A percentile compares a stretch with the other conserved stretches of the same genome.
Evolutionary conservation across 2,329 filamentous ascomycete species (phyloP).

Genomic region (Penicillium sp.): DNA sequence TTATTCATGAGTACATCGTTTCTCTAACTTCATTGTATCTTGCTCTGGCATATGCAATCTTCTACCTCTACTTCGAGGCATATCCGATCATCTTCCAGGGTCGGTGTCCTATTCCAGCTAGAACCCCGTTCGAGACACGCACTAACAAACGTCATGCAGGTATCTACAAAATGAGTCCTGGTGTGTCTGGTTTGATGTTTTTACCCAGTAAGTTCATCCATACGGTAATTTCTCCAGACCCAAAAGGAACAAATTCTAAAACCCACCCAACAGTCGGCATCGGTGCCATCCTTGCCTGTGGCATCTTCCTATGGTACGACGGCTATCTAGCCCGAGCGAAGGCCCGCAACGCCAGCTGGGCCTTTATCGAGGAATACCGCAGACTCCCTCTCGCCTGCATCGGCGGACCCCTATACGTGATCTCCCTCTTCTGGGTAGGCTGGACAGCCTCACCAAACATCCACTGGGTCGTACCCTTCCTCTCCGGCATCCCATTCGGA

Average conservation of each 20-base stretch:
- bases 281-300: constrained; percentile 59
- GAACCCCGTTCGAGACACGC: constrained; percentile 45
- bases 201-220: constrained; percentile 29
- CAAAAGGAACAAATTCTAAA: neutral
- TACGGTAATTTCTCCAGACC: no score
- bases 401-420: constrained; percentile 59
- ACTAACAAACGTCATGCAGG: constrained; percentile 45
- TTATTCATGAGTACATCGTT: constrained; percentile 68
- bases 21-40: constrained; percentile 67
- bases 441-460: constrained; percentile 32
- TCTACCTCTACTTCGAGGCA: constrained; percentile 73
- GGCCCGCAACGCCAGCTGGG: constrained; percentile 27
- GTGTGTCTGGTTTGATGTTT: constrained; percentile 35
- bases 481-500: constrained; percentile 63
- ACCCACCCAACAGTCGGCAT: constrained; percentile 48
- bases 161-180: constrained; percentile 37
- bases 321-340: constrained; percentile 55
- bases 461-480: constrained; percentile 50
- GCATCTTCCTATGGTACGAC: constrained; percentile 67
- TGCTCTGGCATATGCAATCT: constrained; percentile 65
- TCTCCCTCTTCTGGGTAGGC: constrained; percentile 53
- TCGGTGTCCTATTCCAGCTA: neutral
- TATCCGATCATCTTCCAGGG: constrained; percentile 67
- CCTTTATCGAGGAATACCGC: constrained; percentile 49
- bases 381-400: constrained; percentile 70